phyloP scores from a whole-genome alignment of 2,329 filamentous ascomycete species.

The Pyrenophora graminea region DNA sequence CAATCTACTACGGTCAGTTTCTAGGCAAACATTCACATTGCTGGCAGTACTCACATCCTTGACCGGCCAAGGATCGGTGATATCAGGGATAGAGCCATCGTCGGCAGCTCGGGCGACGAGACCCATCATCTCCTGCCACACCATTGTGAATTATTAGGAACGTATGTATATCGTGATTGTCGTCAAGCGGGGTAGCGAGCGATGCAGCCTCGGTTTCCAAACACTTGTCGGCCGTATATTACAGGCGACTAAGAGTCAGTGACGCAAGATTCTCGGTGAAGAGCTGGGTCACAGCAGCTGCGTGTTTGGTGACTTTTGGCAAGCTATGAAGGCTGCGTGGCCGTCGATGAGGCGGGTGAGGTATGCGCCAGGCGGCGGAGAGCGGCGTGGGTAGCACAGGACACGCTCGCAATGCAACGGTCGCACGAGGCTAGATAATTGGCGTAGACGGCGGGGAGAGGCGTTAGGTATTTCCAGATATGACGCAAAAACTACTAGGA shows the following conservation, averaged over 20 bases:
- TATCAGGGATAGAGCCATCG: constrained; percentile 35
- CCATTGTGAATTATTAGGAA: constrained; percentile 31
- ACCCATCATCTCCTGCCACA: constrained; percentile 25
- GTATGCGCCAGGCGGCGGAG: constrained; percentile 23
- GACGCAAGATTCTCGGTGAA: constrained; percentile 8
- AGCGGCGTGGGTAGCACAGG: constrained; percentile 32
- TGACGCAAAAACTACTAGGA: constrained; percentile 15
- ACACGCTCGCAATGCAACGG: constrained; percentile 30
- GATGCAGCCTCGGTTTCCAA: constrained; percentile 5
- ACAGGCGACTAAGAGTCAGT: constrained; percentile 4
- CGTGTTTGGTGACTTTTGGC: not conserved
- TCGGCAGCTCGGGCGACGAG: constrained; percentile 34
- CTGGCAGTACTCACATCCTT: constrained; percentile 46
- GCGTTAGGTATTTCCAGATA: constrained; percentile 10
- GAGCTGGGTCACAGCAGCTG: constrained; percentile 4
- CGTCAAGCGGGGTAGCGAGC: constrained; percentile 21
- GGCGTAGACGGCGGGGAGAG: constrained; percentile 22
- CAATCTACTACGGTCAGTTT: constrained; percentile 62
- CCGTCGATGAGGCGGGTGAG: constrained; percentile 17
- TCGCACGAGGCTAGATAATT: constrained; percentile 40
- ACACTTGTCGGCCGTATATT: constrained; percentile 16
- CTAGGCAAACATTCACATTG: not conserved
- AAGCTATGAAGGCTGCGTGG: constrained; percentile 1
- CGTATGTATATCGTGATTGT: constrained; percentile 18
- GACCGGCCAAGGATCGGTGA: constrained; percentile 45